These are phyloP conservation scores for Ustilago shanxiensis DNA, from an alignment of 1,284 basidiomycete genomes.

Conservation along the genomic window DNA sequence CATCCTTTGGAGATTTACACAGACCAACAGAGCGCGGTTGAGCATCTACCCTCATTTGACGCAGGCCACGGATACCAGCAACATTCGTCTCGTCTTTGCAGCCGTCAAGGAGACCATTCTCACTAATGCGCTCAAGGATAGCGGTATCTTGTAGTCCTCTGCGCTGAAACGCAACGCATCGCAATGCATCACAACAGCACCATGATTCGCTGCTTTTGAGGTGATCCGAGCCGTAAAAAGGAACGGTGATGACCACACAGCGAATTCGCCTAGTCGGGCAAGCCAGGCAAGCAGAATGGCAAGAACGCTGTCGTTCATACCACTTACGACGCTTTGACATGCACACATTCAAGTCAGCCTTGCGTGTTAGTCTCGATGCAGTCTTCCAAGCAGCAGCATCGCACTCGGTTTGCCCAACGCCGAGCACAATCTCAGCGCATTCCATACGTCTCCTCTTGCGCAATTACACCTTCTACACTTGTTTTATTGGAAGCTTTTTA, in stretches of 20 bases:
- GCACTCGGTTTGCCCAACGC: constrained; percentile 6
- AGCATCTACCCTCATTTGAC: constrained; percentile 72
- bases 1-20: constrained; percentile 96
- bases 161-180: too few relatives aligned
- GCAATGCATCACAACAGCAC: too few relatives aligned
- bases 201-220: too few relatives aligned
- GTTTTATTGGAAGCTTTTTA: constrained; percentile 42
- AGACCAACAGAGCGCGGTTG: constrained; percentile 79
- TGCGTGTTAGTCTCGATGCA: neutral
- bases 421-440: neutral
- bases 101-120: constrained; percentile 86
- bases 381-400: neutral
- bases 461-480: constrained; percentile 30
- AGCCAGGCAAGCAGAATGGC: neutral
- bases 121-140: constrained; percentile 57
- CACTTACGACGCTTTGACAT: too few relatives aligned
- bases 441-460: neutral
- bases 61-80: constrained; percentile 76
- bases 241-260: too few relatives aligned
- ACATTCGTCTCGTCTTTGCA: constrained; percentile 89
- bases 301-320: too few relatives aligned
- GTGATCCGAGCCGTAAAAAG: too few relatives aligned
- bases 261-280: neutral
- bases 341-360: neutral
- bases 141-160: constrained; percentile 48